A percentile compares a stretch with the other conserved stretches of the same genome.
Conservation (phyloP, 208 protist genomes). For the Leptomonas pyrrhocoris region DNA sequence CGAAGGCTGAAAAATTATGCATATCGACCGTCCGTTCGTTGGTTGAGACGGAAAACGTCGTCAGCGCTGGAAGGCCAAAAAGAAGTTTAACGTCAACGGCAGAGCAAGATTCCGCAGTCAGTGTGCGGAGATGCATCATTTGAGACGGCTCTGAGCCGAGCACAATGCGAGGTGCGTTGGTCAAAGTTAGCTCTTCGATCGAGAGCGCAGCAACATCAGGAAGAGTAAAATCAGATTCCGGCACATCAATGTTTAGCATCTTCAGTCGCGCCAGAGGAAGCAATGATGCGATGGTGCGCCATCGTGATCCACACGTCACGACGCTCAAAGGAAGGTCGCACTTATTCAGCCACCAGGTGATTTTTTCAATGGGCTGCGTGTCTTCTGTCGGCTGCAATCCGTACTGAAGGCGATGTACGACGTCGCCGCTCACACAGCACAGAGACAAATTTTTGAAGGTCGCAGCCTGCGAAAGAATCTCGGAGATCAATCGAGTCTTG, state of each 20-base stretch:
- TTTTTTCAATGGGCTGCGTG: not conserved
- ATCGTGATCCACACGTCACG: constrained; percentile 2
- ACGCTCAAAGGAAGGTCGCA: not conserved
- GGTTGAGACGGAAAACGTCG: not conserved
- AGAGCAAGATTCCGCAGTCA: not conserved
- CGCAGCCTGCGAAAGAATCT: not conserved
- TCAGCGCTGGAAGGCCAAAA: constrained; percentile 1
- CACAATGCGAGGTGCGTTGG: constrained; percentile 2
- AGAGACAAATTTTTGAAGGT: not conserved
- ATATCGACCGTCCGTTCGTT: not conserved
- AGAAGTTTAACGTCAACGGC: not conserved
- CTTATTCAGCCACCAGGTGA: constrained; percentile 7
- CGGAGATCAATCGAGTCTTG: not conserved
- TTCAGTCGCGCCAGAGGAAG: not conserved
- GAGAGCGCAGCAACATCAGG: constrained; percentile 3
- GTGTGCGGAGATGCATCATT: constrained; percentile 1
- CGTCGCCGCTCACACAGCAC: not conserved
- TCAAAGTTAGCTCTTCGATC: constrained; percentile 6
- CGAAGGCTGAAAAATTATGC: not conserved
- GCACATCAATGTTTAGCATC: not conserved
- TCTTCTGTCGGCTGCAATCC: not conserved
- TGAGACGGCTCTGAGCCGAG: constrained; percentile 2
- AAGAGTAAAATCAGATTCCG: not conserved
- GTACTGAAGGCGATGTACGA: constrained; percentile 7
- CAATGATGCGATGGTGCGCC: not conserved